Conservation (phyloP, 2,329 filamentous ascomycete species). For the Diaporthe destruens region DNA sequence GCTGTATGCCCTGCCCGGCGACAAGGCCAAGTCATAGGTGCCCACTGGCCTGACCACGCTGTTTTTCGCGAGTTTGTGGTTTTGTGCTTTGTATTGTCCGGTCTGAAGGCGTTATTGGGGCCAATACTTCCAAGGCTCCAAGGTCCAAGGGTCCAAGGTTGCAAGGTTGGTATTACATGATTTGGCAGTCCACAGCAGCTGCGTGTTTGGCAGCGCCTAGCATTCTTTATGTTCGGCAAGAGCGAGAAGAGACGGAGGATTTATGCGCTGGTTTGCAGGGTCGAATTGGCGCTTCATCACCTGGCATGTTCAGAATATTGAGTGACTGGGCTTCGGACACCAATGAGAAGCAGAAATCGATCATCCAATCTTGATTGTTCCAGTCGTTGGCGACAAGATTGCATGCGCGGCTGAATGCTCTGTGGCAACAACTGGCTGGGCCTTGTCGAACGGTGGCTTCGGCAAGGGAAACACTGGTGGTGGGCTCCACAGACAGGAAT, state of each 20-base stretch:
- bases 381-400: neutral
- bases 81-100: slow-evolving; percentile 24
- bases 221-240: neutral
- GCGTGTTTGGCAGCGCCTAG: neutral
- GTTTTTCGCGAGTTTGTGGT: slow-evolving; percentile 2
- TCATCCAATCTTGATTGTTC: neutral
- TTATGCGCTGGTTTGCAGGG: neutral
- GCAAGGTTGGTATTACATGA: neutral
- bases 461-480: neutral
- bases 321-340: neutral
- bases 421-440: neutral
- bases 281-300: neutral
- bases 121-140: neutral
- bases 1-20: slow-evolving; percentile 61
- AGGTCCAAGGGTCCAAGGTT: neutral
- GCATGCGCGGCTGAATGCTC: too few relatives aligned
- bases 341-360: slow-evolving; percentile 1
- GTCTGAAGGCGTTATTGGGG: neutral
- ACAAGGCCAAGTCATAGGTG: slow-evolving; percentile 25
- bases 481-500: neutral
- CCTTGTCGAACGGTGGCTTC: neutral
- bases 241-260: neutral
- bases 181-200: neutral
- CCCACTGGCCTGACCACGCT: neutral
- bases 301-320: neutral